Conservation (phyloP, 1,139 yeast species). For the Meyerozyma sp. region DNA sequence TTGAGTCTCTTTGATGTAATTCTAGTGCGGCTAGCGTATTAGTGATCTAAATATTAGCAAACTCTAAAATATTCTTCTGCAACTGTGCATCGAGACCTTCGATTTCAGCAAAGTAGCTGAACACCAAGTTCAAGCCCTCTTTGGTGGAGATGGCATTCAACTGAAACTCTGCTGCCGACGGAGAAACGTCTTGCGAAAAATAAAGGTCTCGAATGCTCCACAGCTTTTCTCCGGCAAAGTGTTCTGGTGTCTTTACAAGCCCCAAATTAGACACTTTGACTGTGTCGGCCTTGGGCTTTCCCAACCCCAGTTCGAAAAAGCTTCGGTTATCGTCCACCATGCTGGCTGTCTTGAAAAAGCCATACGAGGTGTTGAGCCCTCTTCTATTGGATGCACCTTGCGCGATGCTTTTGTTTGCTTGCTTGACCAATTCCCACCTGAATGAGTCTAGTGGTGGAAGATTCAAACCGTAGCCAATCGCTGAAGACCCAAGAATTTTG, state of each 20-base stretch:
- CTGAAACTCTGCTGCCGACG: slow-evolving; percentile 33
- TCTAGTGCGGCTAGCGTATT: too few relatives aligned
- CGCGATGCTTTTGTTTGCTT: slow-evolving; percentile 16
- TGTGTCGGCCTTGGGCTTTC: slow-evolving; percentile 27
- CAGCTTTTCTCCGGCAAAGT: slow-evolving; percentile 3
- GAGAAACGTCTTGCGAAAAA: slow-evolving; percentile 35
- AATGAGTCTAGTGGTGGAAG: slow-evolving; percentile 27
- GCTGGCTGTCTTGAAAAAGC: slow-evolving; percentile 16
- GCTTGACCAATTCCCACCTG: slow-evolving; percentile 30
- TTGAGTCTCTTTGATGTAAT: too few relatives aligned
- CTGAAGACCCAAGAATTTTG: slow-evolving; percentile 29
- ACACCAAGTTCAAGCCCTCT: slow-evolving; percentile 29
- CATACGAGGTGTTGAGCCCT: slow-evolving; percentile 19
- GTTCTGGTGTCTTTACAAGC: slow-evolving; percentile 11
- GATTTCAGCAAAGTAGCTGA: slow-evolving; percentile 20
- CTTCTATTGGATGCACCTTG: slow-evolving; percentile 17
- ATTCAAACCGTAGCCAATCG: slow-evolving; percentile 24
- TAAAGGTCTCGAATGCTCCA: slow-evolving; percentile 28
- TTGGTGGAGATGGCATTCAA: slow-evolving; percentile 28
- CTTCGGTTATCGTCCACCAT: slow-evolving; percentile 14
- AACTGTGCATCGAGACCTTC: neutral
- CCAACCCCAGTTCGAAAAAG: slow-evolving; percentile 19
- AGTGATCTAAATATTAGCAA: neutral
- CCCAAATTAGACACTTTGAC: slow-evolving; percentile 40
- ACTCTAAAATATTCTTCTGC: neutral